Conservation (phyloP, 352 stramenopile species). For the Phytophthora chlamydospora region DNA sequence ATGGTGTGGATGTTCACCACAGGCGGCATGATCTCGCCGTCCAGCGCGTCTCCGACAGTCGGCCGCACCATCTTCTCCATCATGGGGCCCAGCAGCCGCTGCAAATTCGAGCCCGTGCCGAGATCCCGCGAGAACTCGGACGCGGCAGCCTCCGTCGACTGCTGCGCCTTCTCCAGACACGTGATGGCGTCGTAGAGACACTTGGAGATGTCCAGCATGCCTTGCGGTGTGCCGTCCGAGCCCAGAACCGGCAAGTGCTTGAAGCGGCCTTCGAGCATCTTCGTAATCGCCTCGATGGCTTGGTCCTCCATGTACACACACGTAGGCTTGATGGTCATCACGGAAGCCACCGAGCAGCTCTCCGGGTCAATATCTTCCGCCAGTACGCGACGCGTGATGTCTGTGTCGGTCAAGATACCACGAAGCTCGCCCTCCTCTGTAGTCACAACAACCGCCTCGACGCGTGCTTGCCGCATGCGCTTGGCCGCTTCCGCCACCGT, state of each 20-base stretch:
- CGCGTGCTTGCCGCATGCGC: constrained; percentile 80
- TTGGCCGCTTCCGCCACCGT: constrained; percentile 84
- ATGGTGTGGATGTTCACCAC: constrained; percentile 78
- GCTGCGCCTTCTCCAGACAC: constrained; percentile 87
- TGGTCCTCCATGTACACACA: constrained; percentile 84
- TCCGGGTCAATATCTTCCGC: constrained; percentile 84
- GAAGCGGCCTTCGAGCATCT: constrained; percentile 90
- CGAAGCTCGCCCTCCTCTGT: constrained; percentile 82
- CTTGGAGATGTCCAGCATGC: constrained; percentile 92
- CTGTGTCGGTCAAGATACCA: constrained; percentile 87
- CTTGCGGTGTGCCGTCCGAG: constrained; percentile 68
- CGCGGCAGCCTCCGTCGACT: constrained; percentile 80
- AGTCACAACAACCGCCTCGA: constrained; percentile 87
- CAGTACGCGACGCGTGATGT: constrained; percentile 85
- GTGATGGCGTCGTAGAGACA: constrained; percentile 89
- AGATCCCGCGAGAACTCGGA: constrained; percentile 84
- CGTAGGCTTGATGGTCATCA: constrained; percentile 86
- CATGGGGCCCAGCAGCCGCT: constrained; percentile 81
- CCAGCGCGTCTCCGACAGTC: constrained; percentile 80
- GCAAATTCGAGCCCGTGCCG: constrained; percentile 67
- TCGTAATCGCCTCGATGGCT: constrained; percentile 87
- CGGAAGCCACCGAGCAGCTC: constrained; percentile 73
- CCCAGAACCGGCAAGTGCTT: constrained; percentile 88
- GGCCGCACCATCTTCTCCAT: constrained; percentile 91
- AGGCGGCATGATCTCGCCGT: constrained; percentile 81